Evolutionary conservation across 2,329 filamentous ascomycete genomes (phyloP).

Genomic region (Ceratocystis huliohia): DNA sequence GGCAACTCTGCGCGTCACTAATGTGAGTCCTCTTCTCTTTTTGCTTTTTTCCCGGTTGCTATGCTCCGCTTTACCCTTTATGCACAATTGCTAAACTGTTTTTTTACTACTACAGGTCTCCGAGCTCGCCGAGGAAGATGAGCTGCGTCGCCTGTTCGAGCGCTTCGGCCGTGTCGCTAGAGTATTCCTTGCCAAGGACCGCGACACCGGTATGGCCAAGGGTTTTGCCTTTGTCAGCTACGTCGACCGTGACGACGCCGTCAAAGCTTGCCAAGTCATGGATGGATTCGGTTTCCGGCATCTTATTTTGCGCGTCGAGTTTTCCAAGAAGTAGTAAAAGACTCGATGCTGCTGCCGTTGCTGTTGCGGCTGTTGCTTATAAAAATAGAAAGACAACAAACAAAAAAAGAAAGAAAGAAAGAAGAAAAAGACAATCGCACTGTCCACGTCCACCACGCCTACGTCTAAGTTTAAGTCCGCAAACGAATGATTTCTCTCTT

Average conservation of each 20-base stretch:
- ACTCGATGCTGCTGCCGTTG: not conserved
- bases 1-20: conserved; percentile 91
- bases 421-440: not conserved
- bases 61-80: not conserved
- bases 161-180: conserved; percentile 91
- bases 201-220: conserved; percentile 91
- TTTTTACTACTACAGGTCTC: conserved; percentile 50
- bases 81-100: not conserved
- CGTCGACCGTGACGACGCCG: conserved; percentile 76
- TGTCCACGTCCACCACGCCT: not conserved
- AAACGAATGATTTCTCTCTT: too few species aligned
- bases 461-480: too few species aligned
- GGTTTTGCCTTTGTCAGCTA: conserved; percentile 99
- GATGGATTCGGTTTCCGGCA: conserved; percentile 88
- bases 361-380: not conserved
- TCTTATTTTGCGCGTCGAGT: conserved; percentile 75
- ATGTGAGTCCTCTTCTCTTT: conserved; percentile 49
- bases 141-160: conserved; percentile 96
- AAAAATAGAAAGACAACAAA: conserved; percentile 5
- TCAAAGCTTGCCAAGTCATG: conserved; percentile 92
- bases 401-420: not conserved
- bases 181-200: conserved; percentile 95
- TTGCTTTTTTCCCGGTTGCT: not conserved
- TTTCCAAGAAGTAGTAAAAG: conserved; percentile 50
- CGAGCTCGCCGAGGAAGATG: conserved; percentile 91